A percentile compares a stretch with the other conserved stretches of the same genome.
These are phyloP conservation scores for Penicillium palitans DNA, from an alignment of 2,329 filamentous ascomycete species.

Conservation along the genomic window DNA sequence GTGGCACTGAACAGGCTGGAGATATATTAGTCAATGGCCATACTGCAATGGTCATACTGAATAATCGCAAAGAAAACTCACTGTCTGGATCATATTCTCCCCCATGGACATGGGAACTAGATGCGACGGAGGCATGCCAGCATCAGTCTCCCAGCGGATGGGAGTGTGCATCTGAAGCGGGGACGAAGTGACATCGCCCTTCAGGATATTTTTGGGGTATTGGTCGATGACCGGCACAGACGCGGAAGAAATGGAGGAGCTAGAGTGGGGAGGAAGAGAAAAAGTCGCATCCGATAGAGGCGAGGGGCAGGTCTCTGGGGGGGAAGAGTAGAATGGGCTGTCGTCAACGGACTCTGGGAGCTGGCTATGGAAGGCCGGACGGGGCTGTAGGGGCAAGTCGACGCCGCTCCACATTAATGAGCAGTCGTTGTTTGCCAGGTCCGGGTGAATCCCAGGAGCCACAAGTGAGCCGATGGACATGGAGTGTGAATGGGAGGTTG, in stretches of 20 bases:
- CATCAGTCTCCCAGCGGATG: slow-evolving; percentile 39
- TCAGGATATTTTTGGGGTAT: slow-evolving; percentile 36
- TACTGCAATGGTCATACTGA: slow-evolving; percentile 51
- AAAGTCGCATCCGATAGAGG: slow-evolving; percentile 41
- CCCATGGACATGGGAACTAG: slow-evolving; percentile 38
- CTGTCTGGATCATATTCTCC: slow-evolving; percentile 40
- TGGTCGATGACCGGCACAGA: slow-evolving; percentile 38
- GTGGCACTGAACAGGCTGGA: slow-evolving; percentile 23
- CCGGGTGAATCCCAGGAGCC: slow-evolving; percentile 35
- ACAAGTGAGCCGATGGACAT: slow-evolving; percentile 42
- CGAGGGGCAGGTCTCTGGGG: slow-evolving; percentile 48
- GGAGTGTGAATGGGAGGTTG: slow-evolving; percentile 32
- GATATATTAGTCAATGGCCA: slow-evolving; percentile 33
- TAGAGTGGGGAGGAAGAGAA: slow-evolving; percentile 33
- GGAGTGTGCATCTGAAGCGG: slow-evolving; percentile 36
- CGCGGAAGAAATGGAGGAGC: slow-evolving; percentile 36
- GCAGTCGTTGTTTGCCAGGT: slow-evolving; percentile 34
- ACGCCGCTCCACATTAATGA: slow-evolving; percentile 40
- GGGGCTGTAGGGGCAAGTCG: slow-evolving; percentile 36
- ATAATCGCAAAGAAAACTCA: slow-evolving; percentile 25
- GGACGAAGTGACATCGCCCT: slow-evolving; percentile 36
- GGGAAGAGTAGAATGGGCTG: slow-evolving; percentile 44
- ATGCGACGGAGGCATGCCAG: slow-evolving; percentile 31
- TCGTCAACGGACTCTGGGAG: slow-evolving; percentile 42
- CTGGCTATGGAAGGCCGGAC: slow-evolving; percentile 32